These are phyloP conservation scores for Barnettozyma salicaria DNA, from an alignment of 805 yeast genomes.

Conservation along the genomic window DNA sequence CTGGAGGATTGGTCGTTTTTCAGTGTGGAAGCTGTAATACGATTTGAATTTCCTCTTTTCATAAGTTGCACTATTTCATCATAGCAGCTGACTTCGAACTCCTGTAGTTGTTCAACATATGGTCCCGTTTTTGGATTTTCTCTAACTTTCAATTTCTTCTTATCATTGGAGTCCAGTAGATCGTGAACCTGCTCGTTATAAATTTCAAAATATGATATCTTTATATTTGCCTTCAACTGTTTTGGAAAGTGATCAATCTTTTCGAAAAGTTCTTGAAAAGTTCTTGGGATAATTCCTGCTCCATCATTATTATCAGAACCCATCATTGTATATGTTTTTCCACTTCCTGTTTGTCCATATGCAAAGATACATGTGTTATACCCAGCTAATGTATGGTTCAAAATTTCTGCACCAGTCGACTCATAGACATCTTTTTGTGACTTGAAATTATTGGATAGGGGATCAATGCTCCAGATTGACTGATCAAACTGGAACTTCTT, in stretches of 20 bases:
- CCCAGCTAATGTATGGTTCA: constrained; percentile 62
- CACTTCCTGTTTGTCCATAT: constrained; percentile 49
- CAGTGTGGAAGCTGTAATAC: constrained; percentile 68
- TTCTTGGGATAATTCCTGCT: constrained; percentile 54
- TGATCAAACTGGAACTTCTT: constrained; percentile 45
- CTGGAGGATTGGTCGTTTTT: constrained; percentile 71
- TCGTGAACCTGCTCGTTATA: constrained; percentile 76
- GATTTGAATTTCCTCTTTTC: constrained; percentile 42
- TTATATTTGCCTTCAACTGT: constrained; percentile 36
- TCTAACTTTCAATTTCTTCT: constrained; percentile 38
- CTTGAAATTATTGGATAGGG: constrained; percentile 30
- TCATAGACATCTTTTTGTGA: constrained; percentile 48
- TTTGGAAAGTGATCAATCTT: constrained; percentile 30
- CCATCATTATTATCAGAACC: constrained; percentile 39
- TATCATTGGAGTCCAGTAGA: constrained; percentile 31
- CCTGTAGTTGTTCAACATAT: constrained; percentile 61
- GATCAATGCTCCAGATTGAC: constrained; percentile 43
- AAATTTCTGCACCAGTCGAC: constrained; percentile 50
- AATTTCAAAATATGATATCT: constrained; percentile 63
- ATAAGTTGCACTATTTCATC: constrained; percentile 45
- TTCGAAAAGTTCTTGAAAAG: constrained; percentile 48
- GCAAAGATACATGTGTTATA: constrained; percentile 71
- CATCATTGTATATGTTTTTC: constrained; percentile 64
- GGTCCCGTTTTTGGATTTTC: constrained; percentile 66
- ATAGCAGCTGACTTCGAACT: constrained; percentile 42